Base-by-base conservation (phyloP, 2,329 filamentous ascomycete species). In the Neonectria coccinea region DNA sequence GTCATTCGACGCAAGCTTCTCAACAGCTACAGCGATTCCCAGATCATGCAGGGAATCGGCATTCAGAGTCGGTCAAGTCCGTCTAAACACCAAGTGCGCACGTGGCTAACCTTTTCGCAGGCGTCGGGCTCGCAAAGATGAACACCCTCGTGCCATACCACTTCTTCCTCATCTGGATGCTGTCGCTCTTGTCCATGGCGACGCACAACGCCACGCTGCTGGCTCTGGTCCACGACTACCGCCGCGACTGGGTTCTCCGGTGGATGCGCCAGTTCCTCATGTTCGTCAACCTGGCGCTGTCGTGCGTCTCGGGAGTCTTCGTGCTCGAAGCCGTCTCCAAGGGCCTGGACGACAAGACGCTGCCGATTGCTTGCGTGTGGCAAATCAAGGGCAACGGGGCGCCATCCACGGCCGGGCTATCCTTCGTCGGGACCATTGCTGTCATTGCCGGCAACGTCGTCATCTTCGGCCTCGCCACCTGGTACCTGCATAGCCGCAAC, bases 141-240 rank as follows among this genome's bases (percentile, higher is more conserved):
- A 78, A 83, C 50, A 80, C 80, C 5, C 84, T 91, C 74, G 83
- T 89, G 0, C 84, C 88, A 0, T 92, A 92, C 74, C 89, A 92
- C 77, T 91, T 91, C 79, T 91, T 91, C 79, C 84, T 91, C 59
- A 86, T 91, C 68, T 91, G 89, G 89, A 89, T 91, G 80, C 79
- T 91, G 2, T 88, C 87, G 0, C 77, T 90, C 12, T 80, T 91
- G 8, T 88, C 88, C 16, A 90, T 88, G 67, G 86, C 88, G 1
- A 90, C 89, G 3, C 89, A 91, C 75, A 88, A 90, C 63, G 83
- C 87, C 5, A 88, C 88, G 0, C 79, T 91, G 16, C 81, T 91
- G n/a, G 88, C 87, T 1, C 82, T 91, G 36, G 86, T 89, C 2
- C 85, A 86, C 72, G 88, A 91, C 72, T 90, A 90, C 78, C 87